Evolutionary conservation across 179 eudicot genomes (phyloP).

Genomic region (Carnegiea gigantea): DNA sequence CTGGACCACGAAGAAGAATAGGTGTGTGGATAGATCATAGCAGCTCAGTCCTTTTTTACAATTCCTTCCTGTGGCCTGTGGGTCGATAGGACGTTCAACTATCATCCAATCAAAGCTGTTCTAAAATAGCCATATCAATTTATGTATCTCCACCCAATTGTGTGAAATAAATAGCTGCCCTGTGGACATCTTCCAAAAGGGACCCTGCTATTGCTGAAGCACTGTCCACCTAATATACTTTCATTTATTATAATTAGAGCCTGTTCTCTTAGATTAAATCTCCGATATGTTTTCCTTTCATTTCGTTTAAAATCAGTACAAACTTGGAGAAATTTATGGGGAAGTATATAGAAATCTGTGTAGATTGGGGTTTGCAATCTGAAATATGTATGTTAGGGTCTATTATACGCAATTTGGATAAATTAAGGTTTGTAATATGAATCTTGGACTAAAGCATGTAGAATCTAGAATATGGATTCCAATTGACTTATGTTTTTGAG

Average conservation of each 20-base stretch:
- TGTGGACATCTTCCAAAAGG: neutral
- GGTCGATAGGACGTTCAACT: neutral
- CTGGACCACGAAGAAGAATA: constrained; percentile 70
- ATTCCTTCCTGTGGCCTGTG: neutral
- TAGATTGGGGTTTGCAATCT: neutral
- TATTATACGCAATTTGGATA: neutral
- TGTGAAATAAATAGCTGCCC: neutral
- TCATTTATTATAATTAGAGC: neutral
- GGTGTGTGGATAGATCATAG: constrained; percentile 45
- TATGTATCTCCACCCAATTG: neutral
- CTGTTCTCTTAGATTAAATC: neutral
- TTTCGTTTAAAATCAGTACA: neutral
- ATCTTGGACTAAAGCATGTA: neutral
- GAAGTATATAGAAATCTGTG: neutral
- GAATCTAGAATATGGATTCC: neutral
- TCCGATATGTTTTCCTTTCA: neutral
- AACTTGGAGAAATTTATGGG: neutral
- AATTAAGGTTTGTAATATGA: neutral
- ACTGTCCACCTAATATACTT: neutral
- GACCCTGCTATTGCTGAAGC: neutral
- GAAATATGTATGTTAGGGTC: neutral
- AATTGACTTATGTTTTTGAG: neutral
- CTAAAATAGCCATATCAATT: neutral
- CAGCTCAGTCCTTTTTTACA: neutral
- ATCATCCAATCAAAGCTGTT: neutral